Evolutionary conservation across 108 stramenopile genomes (phyloP).

Genomic region (Cyclotella choctawhatcheeana): DNA sequence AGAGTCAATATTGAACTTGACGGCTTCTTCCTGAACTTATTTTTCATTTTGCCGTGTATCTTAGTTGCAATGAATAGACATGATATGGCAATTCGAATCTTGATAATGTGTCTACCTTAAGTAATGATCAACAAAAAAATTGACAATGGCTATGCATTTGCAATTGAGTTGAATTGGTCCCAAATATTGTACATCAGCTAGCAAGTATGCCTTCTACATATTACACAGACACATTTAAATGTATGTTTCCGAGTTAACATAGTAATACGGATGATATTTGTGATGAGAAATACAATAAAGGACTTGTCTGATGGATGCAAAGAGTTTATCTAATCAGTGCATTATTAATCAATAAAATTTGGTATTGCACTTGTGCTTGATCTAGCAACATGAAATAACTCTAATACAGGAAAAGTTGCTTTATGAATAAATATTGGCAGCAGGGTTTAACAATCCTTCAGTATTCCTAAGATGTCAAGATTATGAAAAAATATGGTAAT

Average conservation of each 20-base stretch:
- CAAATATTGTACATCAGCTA: constrained; percentile 85
- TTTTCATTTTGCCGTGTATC: constrained; percentile 37
- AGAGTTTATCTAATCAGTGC: too few relatives aligned
- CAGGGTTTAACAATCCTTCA: too few relatives aligned
- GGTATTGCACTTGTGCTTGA: not conserved
- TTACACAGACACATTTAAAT: constrained; percentile 38
- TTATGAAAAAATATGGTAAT: too few relatives aligned
- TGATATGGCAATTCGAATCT: constrained; percentile 62
- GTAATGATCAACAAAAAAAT: constrained; percentile 77
- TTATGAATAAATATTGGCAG: too few relatives aligned
- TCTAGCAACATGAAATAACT: not conserved
- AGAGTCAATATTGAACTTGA: constrained; percentile 29
- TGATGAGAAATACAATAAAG: constrained; percentile 1
- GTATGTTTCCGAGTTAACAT: constrained; percentile 23
- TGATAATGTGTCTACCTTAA: constrained; percentile 27
- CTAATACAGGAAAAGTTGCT: too few relatives aligned
- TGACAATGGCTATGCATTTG: constrained; percentile 66
- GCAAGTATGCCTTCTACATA: constrained; percentile 76
- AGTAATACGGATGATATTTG: constrained; percentile 11
- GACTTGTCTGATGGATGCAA: not conserved
- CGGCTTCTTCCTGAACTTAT: not conserved
- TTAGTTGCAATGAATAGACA: constrained; percentile 81
- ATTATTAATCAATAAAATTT: too few relatives aligned
- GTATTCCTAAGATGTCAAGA: too few relatives aligned
- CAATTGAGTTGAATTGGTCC: constrained; percentile 79